Evolutionary conservation across 2,329 filamentous ascomycete species (phyloP).

Genomic region (Fusarium heterosporum): DNA sequence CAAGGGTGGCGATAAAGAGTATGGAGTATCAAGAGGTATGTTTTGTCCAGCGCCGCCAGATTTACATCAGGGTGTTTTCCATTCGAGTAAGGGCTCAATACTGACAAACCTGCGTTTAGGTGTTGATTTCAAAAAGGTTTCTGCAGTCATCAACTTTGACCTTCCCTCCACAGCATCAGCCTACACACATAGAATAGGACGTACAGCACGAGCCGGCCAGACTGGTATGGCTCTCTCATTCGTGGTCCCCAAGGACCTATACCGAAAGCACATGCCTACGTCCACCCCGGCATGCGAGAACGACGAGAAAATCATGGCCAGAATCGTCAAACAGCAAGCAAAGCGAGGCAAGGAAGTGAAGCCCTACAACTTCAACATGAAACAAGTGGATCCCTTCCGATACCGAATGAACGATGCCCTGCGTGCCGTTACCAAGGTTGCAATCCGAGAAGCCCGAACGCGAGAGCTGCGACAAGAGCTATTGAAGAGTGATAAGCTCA

Average conservation of each 20-base stretch:
- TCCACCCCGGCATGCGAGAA: constrained; percentile 78
- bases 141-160: constrained; percentile 96
- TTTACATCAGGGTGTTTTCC: neutral
- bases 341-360: constrained; percentile 85
- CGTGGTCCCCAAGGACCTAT: constrained; percentile 83
- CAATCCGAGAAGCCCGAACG: constrained; percentile 88
- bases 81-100: neutral
- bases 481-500: constrained; percentile 92
- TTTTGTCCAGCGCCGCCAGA: neutral
- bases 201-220: constrained; percentile 91
- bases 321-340: constrained; percentile 81
- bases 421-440: constrained; percentile 87
- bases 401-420: constrained; percentile 96
- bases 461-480: constrained; percentile 90
- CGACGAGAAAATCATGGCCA: constrained; percentile 85
- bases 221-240: constrained; percentile 97
- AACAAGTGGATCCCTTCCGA: constrained; percentile 90
- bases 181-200: constrained; percentile 96
- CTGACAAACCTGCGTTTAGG: constrained; percentile 44
- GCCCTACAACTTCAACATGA: constrained; percentile 94
- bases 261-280: constrained; percentile 90
- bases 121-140: constrained; percentile 96
- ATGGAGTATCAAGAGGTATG: constrained; percentile 87
- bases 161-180: constrained; percentile 88
- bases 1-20: constrained; percentile 82